Evolutionary conservation across 805 yeast species (phyloP), one percentile per base, ranked within the genome.

Genomic region (Ogataea dorogensis): DNA sequence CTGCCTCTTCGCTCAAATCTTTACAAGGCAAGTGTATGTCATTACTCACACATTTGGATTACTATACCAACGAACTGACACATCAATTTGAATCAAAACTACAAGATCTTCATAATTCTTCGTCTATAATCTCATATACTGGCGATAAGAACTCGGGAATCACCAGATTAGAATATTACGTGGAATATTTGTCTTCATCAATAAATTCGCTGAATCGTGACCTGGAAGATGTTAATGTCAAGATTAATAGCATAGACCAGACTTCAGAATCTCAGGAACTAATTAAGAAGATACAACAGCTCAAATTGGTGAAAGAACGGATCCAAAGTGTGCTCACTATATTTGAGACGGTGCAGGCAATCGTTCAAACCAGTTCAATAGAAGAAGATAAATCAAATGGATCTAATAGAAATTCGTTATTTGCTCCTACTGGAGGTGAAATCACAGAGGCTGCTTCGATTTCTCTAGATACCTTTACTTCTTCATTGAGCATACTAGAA

Each of bases 121-220:
- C 77, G n/a, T 69, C 72, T n/a, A 61, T 70, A 16, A 65, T 73
- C 8, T 68, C 76, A 1, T 65, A 66, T 30, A 59, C 71, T 0
- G 43, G 45, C 11, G 29, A 16, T 8, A 13, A 38, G 15, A 39
- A 20, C 11, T 32, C 34, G 5, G 72, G 74, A 7, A 68, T 77
- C 1, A 73, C 83, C 7, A 67, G 86, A 41, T 59, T 83, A 30
- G 83, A 81, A 46, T 81, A 81, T 55, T 81, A 81, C 51, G 61
- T 79, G 27, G 82, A 79, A 28, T 73, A 80, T 1, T 58, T 82
- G 30, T 68, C 74, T 11, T 73, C 77, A 34, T 72, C 86, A 0
- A 73, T 81, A 16, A 66, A 72, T 27, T 67, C 84, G 2, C 54
- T 82, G 24, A 71, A 75, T 29, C 64, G 67, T 5, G 80, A 78